Conservation (phyloP, 2,329 filamentous ascomycete species). For the Aureobasidium pullulans region DNA sequence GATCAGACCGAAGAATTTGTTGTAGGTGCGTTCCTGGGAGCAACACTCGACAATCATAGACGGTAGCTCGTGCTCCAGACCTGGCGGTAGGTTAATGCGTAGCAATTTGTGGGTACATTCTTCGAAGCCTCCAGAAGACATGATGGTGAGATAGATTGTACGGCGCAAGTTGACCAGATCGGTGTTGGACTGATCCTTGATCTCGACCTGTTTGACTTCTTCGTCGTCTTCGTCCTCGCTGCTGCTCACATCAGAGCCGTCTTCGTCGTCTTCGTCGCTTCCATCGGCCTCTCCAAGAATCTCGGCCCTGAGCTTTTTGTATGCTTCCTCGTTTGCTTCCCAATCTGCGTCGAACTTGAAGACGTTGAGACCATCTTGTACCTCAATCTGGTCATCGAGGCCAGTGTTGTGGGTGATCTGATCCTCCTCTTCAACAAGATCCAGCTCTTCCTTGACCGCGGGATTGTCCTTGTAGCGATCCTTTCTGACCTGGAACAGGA, state of each 20-base stretch:
- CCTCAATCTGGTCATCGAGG: slow-evolving; percentile 75
- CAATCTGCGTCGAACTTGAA: slow-evolving; percentile 91
- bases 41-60: slow-evolving; percentile 98
- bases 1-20: slow-evolving; percentile 93
- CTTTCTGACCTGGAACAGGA: slow-evolving; percentile 91
- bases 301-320: slow-evolving; percentile 83
- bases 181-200: slow-evolving; percentile 96
- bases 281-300: slow-evolving; percentile 74
- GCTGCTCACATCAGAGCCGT: slow-evolving; percentile 50
- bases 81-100: slow-evolving; percentile 72
- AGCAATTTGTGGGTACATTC: slow-evolving; percentile 97
- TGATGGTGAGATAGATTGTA: slow-evolving; percentile 95
- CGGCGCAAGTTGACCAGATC: slow-evolving; percentile 88
- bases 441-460: slow-evolving; percentile 82
- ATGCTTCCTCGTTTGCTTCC: slow-evolving; percentile 84
- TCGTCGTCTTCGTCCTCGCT: slow-evolving; percentile 57
- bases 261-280: slow-evolving; percentile 61
- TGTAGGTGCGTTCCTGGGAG: slow-evolving; percentile 92
- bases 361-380: slow-evolving; percentile 83
- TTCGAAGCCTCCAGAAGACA: slow-evolving; percentile 92
- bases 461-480: slow-evolving; percentile 95
- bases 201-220: slow-evolving; percentile 76
- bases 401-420: slow-evolving; percentile 87
- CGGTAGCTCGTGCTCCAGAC: slow-evolving; percentile 81
- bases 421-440: slow-evolving; percentile 94